phyloP scores from a whole-genome alignment of 179 eudicot species.

The Heliamphora pulchella region DNA sequence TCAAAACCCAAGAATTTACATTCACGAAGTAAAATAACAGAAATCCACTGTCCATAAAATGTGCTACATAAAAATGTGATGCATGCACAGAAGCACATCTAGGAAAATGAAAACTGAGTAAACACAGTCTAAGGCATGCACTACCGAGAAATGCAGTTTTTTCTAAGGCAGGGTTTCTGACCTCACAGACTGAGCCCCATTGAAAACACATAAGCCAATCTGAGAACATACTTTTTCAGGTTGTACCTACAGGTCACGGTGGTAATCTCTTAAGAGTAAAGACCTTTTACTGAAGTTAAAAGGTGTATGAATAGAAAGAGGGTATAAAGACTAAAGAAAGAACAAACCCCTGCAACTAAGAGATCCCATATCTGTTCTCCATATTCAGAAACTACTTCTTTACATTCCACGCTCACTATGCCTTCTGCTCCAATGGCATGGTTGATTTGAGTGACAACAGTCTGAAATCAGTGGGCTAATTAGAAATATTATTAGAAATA shows the following conservation, averaged over 20 bases:
- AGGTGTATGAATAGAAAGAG: background rate
- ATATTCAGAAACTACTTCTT: slow-evolving; percentile 37
- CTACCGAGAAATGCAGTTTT: background rate
- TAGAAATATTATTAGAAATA: too few relatives aligned
- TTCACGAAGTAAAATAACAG: too few relatives aligned
- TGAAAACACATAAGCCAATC: slow-evolving; percentile 27
- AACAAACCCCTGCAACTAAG: slow-evolving; percentile 36
- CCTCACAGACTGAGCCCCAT: background rate
- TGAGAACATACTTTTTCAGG: slow-evolving; percentile 29
- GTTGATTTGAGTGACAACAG: slow-evolving; percentile 48
- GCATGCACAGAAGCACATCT: too few relatives aligned
- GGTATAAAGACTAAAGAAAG: background rate
- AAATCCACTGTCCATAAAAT: too few relatives aligned
- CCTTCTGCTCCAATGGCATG: slow-evolving; percentile 60
- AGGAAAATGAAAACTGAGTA: too few relatives aligned
- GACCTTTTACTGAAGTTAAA: background rate
- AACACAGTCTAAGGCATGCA: too few relatives aligned
- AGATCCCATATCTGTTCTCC: slow-evolving; percentile 48
- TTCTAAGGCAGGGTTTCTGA: background rate
- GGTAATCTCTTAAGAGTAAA: background rate
- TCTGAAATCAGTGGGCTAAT: slow-evolving; percentile 18
- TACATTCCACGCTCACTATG: slow-evolving; percentile 43
- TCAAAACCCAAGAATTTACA: too few relatives aligned
- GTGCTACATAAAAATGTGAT: too few relatives aligned
- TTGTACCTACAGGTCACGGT: slow-evolving; percentile 21